Evolutionary conservation across 768 basidiomycete species (phyloP).

Genomic region (Mycena amicta): DNA sequence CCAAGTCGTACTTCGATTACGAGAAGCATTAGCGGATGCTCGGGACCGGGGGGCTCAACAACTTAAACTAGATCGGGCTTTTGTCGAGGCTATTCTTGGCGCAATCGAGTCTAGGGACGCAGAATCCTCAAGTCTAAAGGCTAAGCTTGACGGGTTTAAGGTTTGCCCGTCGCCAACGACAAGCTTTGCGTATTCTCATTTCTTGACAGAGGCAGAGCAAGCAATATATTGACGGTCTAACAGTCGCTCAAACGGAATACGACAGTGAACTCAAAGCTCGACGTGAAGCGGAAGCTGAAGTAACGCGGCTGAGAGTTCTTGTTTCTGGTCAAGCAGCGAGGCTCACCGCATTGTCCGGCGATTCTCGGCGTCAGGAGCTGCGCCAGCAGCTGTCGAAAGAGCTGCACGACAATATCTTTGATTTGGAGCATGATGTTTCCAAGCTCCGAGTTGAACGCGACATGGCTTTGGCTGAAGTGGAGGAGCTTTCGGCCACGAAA

Average conservation of each 20-base stretch:
- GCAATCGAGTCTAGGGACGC: constrained; percentile 66
- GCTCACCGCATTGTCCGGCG: constrained; percentile 82
- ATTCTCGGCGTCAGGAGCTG: constrained; percentile 75
- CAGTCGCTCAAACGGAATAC: constrained; percentile 92
- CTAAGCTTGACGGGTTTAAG: constrained; percentile 84
- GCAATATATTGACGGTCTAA: constrained; percentile 89
- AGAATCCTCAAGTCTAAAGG: constrained; percentile 66
- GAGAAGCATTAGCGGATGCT: constrained; percentile 64
- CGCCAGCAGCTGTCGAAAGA: constrained; percentile 81
- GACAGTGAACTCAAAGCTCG: constrained; percentile 87
- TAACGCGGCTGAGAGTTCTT: constrained; percentile 79
- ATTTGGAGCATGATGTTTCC: constrained; percentile 83
- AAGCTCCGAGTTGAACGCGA: constrained; percentile 89
- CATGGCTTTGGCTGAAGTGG: constrained; percentile 89
- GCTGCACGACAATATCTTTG: constrained; percentile 71
- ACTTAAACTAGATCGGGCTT: constrained; percentile 70
- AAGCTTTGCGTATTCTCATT: constrained; percentile 1
- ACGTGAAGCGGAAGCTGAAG: constrained; percentile 90
- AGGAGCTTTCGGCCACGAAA: constrained; percentile 78
- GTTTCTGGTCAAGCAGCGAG: constrained; percentile 89
- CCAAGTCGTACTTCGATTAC: constrained; percentile 50
- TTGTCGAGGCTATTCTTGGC: constrained; percentile 70
- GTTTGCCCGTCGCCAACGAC: constrained; percentile 45
- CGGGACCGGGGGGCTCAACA: constrained; percentile 60
- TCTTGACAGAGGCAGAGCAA: constrained; percentile 78